These are phyloP conservation scores for Exophiala sideris DNA, from an alignment of 2,329 filamentous ascomycete genomes.

Conservation along the genomic window DNA sequence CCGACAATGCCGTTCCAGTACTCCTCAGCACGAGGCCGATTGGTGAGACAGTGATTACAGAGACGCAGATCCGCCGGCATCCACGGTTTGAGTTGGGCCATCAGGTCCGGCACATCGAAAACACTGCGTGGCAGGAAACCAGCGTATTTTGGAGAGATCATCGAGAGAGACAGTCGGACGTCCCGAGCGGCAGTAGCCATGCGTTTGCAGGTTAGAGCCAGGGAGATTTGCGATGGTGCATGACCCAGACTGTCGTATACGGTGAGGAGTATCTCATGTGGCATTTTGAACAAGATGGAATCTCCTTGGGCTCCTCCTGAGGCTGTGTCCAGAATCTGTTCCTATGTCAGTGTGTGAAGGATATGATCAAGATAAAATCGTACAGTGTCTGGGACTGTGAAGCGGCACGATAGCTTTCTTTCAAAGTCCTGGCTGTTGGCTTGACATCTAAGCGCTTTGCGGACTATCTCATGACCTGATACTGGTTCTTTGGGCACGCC, in stretches of 20 bases:
- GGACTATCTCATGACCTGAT: not conserved
- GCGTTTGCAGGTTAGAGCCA: constrained; percentile 29
- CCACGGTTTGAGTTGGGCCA: constrained; percentile 25
- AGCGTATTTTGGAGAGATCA: constrained; percentile 26
- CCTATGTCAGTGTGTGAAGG: not conserved
- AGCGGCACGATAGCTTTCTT: constrained; percentile 22
- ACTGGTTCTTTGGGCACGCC: constrained; percentile 1
- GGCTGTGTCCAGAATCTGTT: constrained; percentile 7
- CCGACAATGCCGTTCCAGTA: constrained; percentile 24
- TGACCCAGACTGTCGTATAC: constrained; percentile 25
- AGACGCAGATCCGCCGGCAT: constrained; percentile 24
- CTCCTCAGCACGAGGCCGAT: constrained; percentile 19
- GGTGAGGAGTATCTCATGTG: constrained; percentile 24
- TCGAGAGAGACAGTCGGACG: constrained; percentile 21
- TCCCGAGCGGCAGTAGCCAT: constrained; percentile 21
- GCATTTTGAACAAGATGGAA: constrained; percentile 22
- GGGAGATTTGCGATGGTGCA: constrained; percentile 25
- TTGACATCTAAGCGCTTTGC: constrained; percentile 18
- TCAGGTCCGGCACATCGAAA: constrained; percentile 29
- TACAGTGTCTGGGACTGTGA: constrained; percentile 22
- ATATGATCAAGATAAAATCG: not conserved
- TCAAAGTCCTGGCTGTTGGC: constrained; percentile 24
- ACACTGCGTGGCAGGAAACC: constrained; percentile 24
- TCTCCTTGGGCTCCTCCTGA: not conserved
- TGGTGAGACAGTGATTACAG: constrained; percentile 29